Evolutionary conservation across 1,284 basidiomycete genomes (phyloP), one percentile per base, ranked within the genome.

Genomic region (Spongiforma sp.): DNA sequence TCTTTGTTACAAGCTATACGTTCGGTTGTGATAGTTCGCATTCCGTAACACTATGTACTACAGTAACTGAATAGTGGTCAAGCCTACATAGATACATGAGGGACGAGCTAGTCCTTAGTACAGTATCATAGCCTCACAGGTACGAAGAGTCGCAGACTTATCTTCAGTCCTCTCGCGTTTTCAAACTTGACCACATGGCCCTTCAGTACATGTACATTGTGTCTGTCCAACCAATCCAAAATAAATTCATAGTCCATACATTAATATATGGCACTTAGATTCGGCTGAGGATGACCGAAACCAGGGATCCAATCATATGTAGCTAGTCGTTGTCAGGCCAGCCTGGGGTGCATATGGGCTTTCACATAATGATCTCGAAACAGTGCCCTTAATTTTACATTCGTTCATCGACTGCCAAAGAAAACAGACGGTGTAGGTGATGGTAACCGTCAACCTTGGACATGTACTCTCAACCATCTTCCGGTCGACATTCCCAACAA

Each of bases 391-490:
- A 8, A 37, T n/a, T 24, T 14, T 2, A 28, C 19, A 14, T 43
- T 12, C 14, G 6, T n/a, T 9, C 14, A 14, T 7, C 10, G 21
- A 12, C 19, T n/a, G 52, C 33, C n/a, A n/a, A 30, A 59, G 24
- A 17, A 11, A 62, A 56, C 56, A 62, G 34, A 24, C 57, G 59
- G 32, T 62, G 56, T 21, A 62, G 10, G 32, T 59, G 56, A 36
- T 59, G 61, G 33, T 62, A 62, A 15, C 57, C 28, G n/a, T 62
- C 61, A 5, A 62, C 26, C 24, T 62, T 56, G 2, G 61, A 39
- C 61, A 62, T 62, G 14, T 62, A 62, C 15, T 57, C 61, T 5
- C 61, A 56, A 28, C 61, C 61, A 37, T 62, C 50, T 57, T 59
- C 56, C 21, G 61, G 56, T 12, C 26, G 36, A 30, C 39, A 10